phyloP scores from a whole-genome alignment of 2,329 filamentous ascomycete genomes.

The Aspergillaceae sp. region DNA sequence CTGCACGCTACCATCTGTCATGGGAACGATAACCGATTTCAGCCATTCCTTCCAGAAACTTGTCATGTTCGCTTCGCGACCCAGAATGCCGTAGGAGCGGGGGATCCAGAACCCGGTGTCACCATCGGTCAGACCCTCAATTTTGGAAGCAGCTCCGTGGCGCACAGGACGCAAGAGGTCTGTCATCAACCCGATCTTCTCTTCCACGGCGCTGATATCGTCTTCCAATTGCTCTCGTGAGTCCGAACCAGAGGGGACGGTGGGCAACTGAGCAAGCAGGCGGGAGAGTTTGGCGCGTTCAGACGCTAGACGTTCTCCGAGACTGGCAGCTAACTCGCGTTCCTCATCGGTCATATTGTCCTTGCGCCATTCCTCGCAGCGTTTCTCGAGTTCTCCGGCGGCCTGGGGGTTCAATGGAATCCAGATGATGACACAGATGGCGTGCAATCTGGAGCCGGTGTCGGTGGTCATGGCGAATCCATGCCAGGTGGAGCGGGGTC shows the following conservation, averaged over 20 bases:
- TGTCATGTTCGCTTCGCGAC: conserved; percentile 71
- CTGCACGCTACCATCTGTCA: conserved; percentile 78
- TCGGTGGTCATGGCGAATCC: conserved; percentile 96
- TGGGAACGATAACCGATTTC: conserved; percentile 84
- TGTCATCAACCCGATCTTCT: conserved; percentile 95
- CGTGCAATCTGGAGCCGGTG: conserved; percentile 85
- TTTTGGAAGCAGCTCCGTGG: conserved; percentile 92
- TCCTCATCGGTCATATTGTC: conserved; percentile 98
- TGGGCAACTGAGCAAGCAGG: conserved; percentile 73
- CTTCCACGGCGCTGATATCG: conserved; percentile 88
- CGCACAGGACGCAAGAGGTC: conserved; percentile 86
- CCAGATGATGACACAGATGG: conserved; percentile 87
- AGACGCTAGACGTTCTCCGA: conserved; percentile 76
- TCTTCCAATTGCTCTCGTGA: conserved; percentile 82
- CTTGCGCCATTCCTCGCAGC: conserved; percentile 81
- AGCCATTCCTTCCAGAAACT: conserved; percentile 99
- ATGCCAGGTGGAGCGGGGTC: conserved; percentile 95
- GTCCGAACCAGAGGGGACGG: conserved; percentile 67
- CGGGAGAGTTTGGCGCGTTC: conserved; percentile 87
- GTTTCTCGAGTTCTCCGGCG: conserved; percentile 63
- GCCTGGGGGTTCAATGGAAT: conserved; percentile 72
- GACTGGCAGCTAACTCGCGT: conserved; percentile 80
- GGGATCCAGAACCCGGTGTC: conserved; percentile 96
- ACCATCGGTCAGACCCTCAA: conserved; percentile 88
- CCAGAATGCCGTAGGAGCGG: conserved; percentile 84